These are phyloP conservation scores for Cytospora paraplurivora DNA, from an alignment of 2,329 filamentous ascomycete species.

Conservation along the genomic window DNA sequence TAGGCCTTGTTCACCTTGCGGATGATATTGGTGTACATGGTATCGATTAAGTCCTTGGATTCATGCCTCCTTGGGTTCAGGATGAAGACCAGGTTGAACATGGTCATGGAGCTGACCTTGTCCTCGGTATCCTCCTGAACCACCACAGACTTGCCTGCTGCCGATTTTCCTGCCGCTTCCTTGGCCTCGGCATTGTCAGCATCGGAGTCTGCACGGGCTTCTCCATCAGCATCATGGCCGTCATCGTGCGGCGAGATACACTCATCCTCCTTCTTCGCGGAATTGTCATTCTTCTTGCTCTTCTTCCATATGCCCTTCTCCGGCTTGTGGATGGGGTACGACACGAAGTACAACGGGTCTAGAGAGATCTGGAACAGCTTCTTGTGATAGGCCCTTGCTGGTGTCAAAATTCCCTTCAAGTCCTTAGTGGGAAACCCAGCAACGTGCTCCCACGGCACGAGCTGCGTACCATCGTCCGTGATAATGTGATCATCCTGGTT, in stretches of 20 bases:
- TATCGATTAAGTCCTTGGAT: slow-evolving; percentile 72
- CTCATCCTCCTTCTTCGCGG: slow-evolving; percentile 36
- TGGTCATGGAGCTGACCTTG: slow-evolving; percentile 77
- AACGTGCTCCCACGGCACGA: slow-evolving; percentile 71
- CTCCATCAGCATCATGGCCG: slow-evolving; percentile 29
- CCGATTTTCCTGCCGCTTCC: slow-evolving; percentile 36
- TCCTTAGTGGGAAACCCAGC: slow-evolving; percentile 75
- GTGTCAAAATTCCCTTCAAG: slow-evolving; percentile 78
- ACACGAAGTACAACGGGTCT: slow-evolving; percentile 77
- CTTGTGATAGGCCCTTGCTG: slow-evolving; percentile 76
- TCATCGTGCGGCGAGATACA: slow-evolving; percentile 33
- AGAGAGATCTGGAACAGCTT: slow-evolving; percentile 79
- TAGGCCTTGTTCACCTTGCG: slow-evolving; percentile 91
- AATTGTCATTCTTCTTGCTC: slow-evolving; percentile 45
- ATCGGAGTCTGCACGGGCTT: slow-evolving; percentile 28
- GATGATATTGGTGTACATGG: slow-evolving; percentile 81
- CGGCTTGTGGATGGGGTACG: slow-evolving; percentile 80
- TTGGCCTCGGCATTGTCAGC: slow-evolving; percentile 38
- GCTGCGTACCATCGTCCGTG: slow-evolving; percentile 57
- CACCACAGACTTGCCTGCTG: slow-evolving; percentile 40
- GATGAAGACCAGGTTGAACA: slow-evolving; percentile 98
- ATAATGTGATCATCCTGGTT: slow-evolving; percentile 58
- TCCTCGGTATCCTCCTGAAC: slow-evolving; percentile 54
- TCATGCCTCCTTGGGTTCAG: slow-evolving; percentile 79
- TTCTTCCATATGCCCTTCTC: slow-evolving; percentile 78